Evolutionary conservation across 2,329 filamentous ascomycete genomes (phyloP).

Genomic region (Sarocladium oryzae): DNA sequence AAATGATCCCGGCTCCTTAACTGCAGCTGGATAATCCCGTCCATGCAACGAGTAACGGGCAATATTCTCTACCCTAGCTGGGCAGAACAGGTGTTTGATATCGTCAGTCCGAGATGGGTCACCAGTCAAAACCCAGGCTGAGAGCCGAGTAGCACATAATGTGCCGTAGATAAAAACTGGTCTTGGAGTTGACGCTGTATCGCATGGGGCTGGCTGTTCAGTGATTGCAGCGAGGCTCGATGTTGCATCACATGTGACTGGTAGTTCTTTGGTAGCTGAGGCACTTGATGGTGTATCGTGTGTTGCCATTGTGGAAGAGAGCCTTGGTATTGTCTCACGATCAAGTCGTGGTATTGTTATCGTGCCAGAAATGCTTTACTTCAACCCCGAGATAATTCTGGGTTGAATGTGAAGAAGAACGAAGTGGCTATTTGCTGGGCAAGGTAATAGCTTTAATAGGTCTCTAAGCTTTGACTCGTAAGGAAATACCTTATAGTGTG

Average conservation of each 20-base stretch:
- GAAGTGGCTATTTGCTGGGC: neutral
- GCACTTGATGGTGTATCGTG: too few relatives aligned
- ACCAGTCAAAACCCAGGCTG: constrained; percentile 1
- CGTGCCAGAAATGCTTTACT: neutral
- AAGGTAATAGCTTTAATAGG: too few relatives aligned
- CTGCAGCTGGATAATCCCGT: constrained; percentile 20
- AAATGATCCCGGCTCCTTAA: constrained; percentile 12
- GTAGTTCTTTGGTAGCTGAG: too few relatives aligned
- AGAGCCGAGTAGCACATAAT: neutral
- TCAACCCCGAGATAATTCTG: too few relatives aligned
- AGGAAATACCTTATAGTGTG: too few relatives aligned
- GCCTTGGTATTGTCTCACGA: too few relatives aligned
- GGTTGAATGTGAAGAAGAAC: too few relatives aligned
- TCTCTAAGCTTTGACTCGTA: too few relatives aligned
- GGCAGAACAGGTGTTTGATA: constrained; percentile 2
- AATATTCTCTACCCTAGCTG: constrained; percentile 1
- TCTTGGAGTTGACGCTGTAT: constrained; percentile 14
- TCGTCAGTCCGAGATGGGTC: neutral
- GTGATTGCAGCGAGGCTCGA: too few relatives aligned
- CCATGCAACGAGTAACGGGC: constrained; percentile 12
- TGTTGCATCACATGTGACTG: too few relatives aligned
- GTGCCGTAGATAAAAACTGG: constrained; percentile 6
- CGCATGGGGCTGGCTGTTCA: too few relatives aligned
- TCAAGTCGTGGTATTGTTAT: neutral
- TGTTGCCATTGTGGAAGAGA: too few relatives aligned